Evolutionary conservation across 495 filamentous ascomycete genomes (phyloP).

Genomic region (Pseudevernia furfuracea): DNA sequence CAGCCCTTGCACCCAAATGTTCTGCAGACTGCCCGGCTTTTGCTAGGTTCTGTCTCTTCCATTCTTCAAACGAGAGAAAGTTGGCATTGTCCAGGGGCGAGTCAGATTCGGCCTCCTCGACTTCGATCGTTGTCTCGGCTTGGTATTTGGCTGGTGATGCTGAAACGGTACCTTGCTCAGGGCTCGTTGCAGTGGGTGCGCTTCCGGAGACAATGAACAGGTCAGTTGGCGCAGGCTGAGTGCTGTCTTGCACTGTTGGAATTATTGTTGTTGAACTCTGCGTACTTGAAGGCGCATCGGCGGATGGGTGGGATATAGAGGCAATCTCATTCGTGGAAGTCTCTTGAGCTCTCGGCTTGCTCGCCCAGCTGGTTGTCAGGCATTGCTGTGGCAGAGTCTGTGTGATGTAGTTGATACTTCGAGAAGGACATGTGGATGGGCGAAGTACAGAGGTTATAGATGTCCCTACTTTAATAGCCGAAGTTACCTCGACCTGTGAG

Average conservation of each 20-base stretch:
- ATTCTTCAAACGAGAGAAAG: constrained; percentile 97
- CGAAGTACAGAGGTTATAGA: background rate
- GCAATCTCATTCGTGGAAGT: constrained; percentile 11
- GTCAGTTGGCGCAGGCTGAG: constrained; percentile 4
- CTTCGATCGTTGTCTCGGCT: constrained; percentile 2
- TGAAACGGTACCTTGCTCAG: background rate
- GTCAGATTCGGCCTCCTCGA: constrained; percentile 48
- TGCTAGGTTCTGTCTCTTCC: constrained; percentile 90
- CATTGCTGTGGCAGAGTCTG: constrained; percentile 74
- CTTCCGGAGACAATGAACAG: background rate
- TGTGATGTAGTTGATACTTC: constrained; percentile 74
- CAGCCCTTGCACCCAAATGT: constrained; percentile 50
- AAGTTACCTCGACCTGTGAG: background rate
- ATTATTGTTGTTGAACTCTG: background rate
- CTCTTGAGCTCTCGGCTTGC: constrained; percentile 20
- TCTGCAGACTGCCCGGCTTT: constrained; percentile 79
- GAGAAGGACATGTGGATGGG: constrained; percentile 49
- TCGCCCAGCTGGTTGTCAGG: constrained; percentile 43
- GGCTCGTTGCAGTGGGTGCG: background rate
- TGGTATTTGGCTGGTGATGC: constrained; percentile 2
- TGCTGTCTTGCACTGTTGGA: background rate
- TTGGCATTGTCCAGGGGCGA: constrained; percentile 72
- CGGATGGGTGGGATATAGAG: constrained; percentile 6
- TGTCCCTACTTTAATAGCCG: background rate
- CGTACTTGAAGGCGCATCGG: background rate